phyloP scores from a whole-genome alignment of 257 asterid genomes.

The Solanum pinnatisectum region DNA sequence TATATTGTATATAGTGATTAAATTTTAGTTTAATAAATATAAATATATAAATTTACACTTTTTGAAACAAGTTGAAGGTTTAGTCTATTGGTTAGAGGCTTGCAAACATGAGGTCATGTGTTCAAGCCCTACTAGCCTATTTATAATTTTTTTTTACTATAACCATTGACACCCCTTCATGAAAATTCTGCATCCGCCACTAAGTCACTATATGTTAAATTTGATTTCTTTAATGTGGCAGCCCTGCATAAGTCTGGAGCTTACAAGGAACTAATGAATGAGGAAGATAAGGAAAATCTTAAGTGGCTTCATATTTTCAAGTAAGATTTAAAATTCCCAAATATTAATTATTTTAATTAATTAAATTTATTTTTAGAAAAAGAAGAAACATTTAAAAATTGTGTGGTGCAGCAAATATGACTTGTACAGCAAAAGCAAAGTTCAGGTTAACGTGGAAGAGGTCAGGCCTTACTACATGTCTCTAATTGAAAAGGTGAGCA shows the following conservation, averaged over 20 bases:
- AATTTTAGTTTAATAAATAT: too few species aligned
- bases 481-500: slow-evolving; percentile 52
- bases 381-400: background rate
- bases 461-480: slow-evolving; percentile 35
- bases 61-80: too few species aligned
- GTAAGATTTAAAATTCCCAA: slow-evolving; percentile 11
- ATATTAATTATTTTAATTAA: background rate
- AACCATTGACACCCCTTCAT: too few species aligned
- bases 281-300: slow-evolving; percentile 48
- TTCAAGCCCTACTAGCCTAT: too few species aligned
- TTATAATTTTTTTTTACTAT: too few species aligned
- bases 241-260: slow-evolving; percentile 68
- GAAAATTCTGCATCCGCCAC: too few species aligned
- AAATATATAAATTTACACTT: too few species aligned
- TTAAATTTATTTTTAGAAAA: background rate
- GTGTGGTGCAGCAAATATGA: slow-evolving; percentile 68
- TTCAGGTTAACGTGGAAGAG: slow-evolving; percentile 36
- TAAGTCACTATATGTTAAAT: background rate
- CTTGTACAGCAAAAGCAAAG: slow-evolving; percentile 77
- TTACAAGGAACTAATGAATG: slow-evolving; percentile 60
- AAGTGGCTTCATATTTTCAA: slow-evolving; percentile 31
- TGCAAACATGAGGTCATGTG: too few species aligned
- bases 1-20: too few species aligned
- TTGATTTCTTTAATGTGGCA: slow-evolving; percentile 16
- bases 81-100: too few species aligned